Conservation (phyloP, 495 filamentous ascomycete genomes). For the Penicillium manginii region DNA sequence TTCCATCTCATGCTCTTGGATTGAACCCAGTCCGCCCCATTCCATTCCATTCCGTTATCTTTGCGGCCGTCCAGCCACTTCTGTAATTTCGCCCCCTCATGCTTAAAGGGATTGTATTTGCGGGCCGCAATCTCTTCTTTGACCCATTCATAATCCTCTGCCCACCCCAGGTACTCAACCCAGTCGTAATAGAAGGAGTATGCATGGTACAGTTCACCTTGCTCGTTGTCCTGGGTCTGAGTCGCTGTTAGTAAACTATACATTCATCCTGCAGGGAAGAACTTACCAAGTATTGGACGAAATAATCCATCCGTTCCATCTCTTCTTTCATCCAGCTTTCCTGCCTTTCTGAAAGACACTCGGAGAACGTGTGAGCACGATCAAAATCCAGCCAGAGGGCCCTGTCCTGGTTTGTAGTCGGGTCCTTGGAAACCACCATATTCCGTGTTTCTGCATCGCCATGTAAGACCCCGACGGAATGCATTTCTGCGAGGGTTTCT, state of each 20-base stretch:
- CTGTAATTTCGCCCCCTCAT: too few species aligned
- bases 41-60: too few species aligned
- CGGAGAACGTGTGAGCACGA: background rate
- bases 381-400: background rate
- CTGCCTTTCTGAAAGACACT: background rate
- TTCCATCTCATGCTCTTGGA: too few species aligned
- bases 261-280: background rate
- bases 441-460: background rate
- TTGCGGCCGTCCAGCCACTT: too few species aligned
- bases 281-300: background rate
- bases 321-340: background rate
- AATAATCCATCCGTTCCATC: background rate
- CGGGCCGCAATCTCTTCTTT: too few species aligned
- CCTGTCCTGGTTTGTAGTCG: background rate
- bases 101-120: too few species aligned
- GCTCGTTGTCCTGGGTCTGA: background rate
- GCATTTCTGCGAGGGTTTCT: background rate
- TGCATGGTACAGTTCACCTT: background rate
- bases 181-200: background rate
- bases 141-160: too few species aligned
- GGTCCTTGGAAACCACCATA: background rate
- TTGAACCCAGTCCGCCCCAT: too few species aligned
- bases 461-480: background rate
- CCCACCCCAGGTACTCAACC: background rate
- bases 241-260: background rate